A percentile compares a stretch with the other conserved stretches of the same genome.
Conservation (phyloP, 2,329 filamentous ascomycete genomes). For the Claviceps sorghi region DNA sequence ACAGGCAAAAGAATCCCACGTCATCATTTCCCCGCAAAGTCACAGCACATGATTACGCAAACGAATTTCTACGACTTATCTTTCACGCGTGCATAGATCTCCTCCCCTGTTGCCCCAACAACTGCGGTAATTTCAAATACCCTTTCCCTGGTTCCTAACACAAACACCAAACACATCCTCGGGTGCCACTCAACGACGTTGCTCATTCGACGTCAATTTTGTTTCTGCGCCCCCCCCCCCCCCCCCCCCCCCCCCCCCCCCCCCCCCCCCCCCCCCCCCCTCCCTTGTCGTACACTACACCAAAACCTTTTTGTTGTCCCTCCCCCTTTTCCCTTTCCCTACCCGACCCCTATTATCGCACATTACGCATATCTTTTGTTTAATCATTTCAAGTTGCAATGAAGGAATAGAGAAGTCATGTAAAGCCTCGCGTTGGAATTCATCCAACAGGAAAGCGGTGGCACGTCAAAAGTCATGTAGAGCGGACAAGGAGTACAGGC, state of each 20-base stretch:
- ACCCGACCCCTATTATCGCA: slow-evolving; percentile 1
- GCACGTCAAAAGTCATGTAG: slow-evolving; percentile 28
- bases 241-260: too few relatives aligned
- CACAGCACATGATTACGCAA: slow-evolving; percentile 16
- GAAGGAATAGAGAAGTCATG: slow-evolving; percentile 29
- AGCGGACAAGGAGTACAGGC: slow-evolving; percentile 26
- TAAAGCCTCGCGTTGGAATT: slow-evolving; percentile 21
- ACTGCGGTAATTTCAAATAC: slow-evolving; percentile 27
- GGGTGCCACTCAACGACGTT: background rate
- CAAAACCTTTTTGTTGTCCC: background rate
- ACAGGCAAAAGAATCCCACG: slow-evolving; percentile 4
- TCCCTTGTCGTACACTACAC: slow-evolving; percentile 2
- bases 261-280: too few relatives aligned
- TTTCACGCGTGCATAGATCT: slow-evolving; percentile 25
- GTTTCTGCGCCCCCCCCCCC: too few relatives aligned
- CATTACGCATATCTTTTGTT: slow-evolving; percentile 10
- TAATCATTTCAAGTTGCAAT: slow-evolving; percentile 15
- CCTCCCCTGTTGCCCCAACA: slow-evolving; percentile 15
- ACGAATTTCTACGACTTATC: slow-evolving; percentile 22
- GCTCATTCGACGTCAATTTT: background rate
- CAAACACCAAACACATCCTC: background rate
- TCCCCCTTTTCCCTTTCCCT: background rate
- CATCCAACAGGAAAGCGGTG: slow-evolving; percentile 14
- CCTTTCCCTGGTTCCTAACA: slow-evolving; percentile 8
- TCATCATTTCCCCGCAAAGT: background rate